A percentile compares a stretch with the other conserved stretches of the same genome.
phyloP scores from a whole-genome alignment of 148 eudicot species.

The Nepenthes gracilis region DNA sequence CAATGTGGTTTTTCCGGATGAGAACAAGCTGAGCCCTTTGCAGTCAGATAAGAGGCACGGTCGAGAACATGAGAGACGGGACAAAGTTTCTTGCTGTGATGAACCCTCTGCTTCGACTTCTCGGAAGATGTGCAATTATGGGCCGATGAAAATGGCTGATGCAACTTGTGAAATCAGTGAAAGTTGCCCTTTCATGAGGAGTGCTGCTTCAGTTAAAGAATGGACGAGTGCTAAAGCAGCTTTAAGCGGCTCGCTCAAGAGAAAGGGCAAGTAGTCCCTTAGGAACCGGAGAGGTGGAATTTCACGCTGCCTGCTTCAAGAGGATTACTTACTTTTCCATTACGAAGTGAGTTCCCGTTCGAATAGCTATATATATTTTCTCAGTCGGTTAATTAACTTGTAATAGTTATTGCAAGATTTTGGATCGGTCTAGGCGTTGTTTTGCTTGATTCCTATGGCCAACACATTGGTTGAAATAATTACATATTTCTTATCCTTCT shows the following conservation, averaged over 20 bases:
- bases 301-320: too few species aligned
- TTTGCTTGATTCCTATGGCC: too few species aligned
- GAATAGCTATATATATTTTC: too few species aligned
- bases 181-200: constrained; percentile 57
- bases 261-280: too few species aligned
- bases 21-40: constrained; percentile 4
- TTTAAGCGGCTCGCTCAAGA: constrained; percentile 39
- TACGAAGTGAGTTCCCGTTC: too few species aligned
- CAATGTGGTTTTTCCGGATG: constrained; percentile 5
- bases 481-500: too few species aligned
- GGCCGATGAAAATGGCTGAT: constrained; percentile 4
- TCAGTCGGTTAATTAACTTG: too few species aligned
- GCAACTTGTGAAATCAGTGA: constrained; percentile 15
- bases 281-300: too few species aligned
- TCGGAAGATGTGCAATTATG: constrained; percentile 2
- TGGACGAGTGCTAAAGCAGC: constrained; percentile 53
- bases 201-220: constrained; percentile 45
- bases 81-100: constrained; percentile 7
- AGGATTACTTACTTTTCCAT: too few species aligned
- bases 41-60: constrained; percentile 1
- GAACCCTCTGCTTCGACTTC: constrained; percentile 4
- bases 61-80: not conserved
- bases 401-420: too few species aligned
- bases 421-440: too few species aligned
- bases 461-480: too few species aligned